Evolutionary conservation across 208 protist genomes (phyloP), one percentile per base, ranked within the genome.

Genomic region (Trypanosoma vivax): DNA sequence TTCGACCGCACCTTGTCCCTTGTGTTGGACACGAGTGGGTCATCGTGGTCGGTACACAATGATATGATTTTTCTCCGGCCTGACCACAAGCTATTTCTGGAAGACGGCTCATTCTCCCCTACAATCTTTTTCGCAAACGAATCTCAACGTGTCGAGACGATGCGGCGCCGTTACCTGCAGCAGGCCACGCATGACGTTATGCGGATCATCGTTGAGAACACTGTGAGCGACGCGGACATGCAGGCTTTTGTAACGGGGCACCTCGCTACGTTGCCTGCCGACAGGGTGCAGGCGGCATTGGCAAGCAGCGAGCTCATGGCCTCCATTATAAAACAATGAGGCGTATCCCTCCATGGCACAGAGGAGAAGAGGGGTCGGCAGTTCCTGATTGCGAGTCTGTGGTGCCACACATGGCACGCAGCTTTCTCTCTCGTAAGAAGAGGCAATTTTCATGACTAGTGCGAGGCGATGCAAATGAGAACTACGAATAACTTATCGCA

Each of bases 51-150:
- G 14, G 73, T 94, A 18, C 67, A 70, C 19, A 94, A 94, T 40
- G 87, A 94, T 48, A 85, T 90, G 75, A 38, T 94, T 28, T 77
- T 83, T 65, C 35, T 84, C 48, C 87, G 87, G 1, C 81, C 87
- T 3, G 80, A 94, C 50, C 71, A 62, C 18, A 70, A 54, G 7
- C 65, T 93, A 23, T 33, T 81, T 48, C 59, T 76, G 38, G 81
- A 86, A 35, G 61, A 81, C 50, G 77, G 75, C 19, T 60, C 51
- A 24, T 46, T 55, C 23, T 77, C 58, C 31, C 48, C 51, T 29
- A 65, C 80, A 9, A 70, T 94, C 21, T 94, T 90, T 65, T 85
- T 89, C 40, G 79, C 82, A 0, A 78, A 77, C 49, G 70, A 61
- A 13, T 40, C 63, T 23, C 37, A 57, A 5, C 68, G 79, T 3